A percentile compares a stretch with the other conserved stretches of the same genome.
phyloP scores from a whole-genome alignment of 768 basidiomycete genomes.

The Suillus cothurnatus region DNA sequence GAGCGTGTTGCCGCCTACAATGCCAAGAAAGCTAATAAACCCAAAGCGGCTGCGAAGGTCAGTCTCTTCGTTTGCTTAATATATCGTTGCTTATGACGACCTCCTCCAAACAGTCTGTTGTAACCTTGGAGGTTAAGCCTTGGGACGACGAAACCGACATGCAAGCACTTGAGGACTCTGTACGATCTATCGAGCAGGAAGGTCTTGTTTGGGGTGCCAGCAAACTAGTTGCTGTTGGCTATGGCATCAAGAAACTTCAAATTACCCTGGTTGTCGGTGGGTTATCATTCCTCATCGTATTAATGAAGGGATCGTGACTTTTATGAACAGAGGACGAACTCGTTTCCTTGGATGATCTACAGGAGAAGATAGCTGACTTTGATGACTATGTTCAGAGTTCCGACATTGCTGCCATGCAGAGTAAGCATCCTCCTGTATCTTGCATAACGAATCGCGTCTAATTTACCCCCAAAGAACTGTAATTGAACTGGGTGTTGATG shows the following conservation, averaged over 20 bases:
- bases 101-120: constrained; percentile 74
- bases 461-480: constrained; percentile 22
- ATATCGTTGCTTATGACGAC: constrained; percentile 12
- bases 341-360: constrained; percentile 89
- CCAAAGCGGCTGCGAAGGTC: constrained; percentile 88
- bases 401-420: constrained; percentile 94
- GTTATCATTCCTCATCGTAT: constrained; percentile 20
- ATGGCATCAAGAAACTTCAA: constrained; percentile 92
- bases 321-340: constrained; percentile 83
- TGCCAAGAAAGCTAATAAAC: constrained; percentile 89
- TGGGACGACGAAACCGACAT: constrained; percentile 99
- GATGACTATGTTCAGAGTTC: constrained; percentile 91
- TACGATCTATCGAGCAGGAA: constrained; percentile 83
- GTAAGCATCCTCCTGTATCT: constrained; percentile 40
- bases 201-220: constrained; percentile 96
- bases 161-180: constrained; percentile 77
- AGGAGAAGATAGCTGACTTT: constrained; percentile 85
- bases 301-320: constrained; percentile 1
- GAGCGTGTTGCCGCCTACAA: constrained; percentile 94
- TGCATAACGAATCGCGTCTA: not conserved
- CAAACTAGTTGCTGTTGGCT: constrained; percentile 92
- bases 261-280: constrained; percentile 60
- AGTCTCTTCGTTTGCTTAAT: constrained; percentile 16
- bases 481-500: not conserved
- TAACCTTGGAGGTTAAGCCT: constrained; percentile 97